phyloP scores from a whole-genome alignment of 2,329 filamentous ascomycete species.

The Sodiomyces alkalinus region DNA sequence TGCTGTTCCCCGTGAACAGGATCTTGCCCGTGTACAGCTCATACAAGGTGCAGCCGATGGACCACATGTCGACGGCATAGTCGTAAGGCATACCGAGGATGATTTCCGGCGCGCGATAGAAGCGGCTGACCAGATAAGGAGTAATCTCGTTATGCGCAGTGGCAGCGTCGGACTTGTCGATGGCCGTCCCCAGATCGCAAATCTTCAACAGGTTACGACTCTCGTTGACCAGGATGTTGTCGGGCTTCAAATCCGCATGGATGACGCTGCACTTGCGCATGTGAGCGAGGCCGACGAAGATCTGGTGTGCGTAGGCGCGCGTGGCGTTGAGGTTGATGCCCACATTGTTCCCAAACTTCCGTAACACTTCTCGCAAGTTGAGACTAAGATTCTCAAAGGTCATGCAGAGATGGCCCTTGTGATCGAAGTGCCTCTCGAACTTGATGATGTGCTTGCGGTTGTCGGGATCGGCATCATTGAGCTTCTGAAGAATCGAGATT shows the following conservation, averaged over 20 bases:
- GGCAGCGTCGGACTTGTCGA: conserved; percentile 65
- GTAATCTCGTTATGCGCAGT: conserved; percentile 70
- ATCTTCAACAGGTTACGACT: conserved; percentile 77
- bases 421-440: conserved; percentile 77
- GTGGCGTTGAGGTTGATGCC: conserved; percentile 84
- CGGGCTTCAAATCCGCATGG: conserved; percentile 91
- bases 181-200: conserved; percentile 92
- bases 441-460: conserved; percentile 86
- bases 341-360: conserved; percentile 89
- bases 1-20: conserved; percentile 83
- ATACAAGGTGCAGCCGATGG: conserved; percentile 90
- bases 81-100: conserved; percentile 95
- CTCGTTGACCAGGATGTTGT: conserved; percentile 88
- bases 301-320: conserved; percentile 80
- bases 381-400: conserved; percentile 90
- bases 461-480: conserved; percentile 72
- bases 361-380: conserved; percentile 85
- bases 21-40: conserved; percentile 97
- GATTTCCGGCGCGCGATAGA: conserved; percentile 93
- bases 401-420: conserved; percentile 91
- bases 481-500: conserved; percentile 79
- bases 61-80: conserved; percentile 93
- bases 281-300: conserved; percentile 77
- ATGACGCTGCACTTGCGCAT: conserved; percentile 87
- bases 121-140: conserved; percentile 89